phyloP scores from a whole-genome alignment of 805 yeast genomes.

The Metschnikowia bowlesiae region DNA sequence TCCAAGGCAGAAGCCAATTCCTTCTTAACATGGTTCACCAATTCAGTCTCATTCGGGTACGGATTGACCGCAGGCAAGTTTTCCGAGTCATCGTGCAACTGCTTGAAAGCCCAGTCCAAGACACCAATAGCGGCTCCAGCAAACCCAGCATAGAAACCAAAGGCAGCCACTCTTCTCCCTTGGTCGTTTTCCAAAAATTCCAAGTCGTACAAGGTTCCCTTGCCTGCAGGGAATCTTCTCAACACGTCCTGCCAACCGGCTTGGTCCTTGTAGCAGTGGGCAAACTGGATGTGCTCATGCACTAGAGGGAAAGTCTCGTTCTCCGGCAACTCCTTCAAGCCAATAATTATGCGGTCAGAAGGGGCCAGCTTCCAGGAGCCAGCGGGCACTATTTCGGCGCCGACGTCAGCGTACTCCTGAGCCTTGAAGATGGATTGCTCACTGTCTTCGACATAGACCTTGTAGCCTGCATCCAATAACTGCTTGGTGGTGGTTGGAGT shows the following conservation, averaged over 20 bases:
- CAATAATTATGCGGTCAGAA: slow-evolving; percentile 80
- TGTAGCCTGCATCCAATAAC: slow-evolving; percentile 81
- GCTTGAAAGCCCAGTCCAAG: slow-evolving; percentile 91
- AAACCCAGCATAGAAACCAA: slow-evolving; percentile 99
- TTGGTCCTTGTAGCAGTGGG: slow-evolving; percentile 97
- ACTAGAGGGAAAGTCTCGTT: slow-evolving; percentile 82
- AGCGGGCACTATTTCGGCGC: slow-evolving; percentile 84
- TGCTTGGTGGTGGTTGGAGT: slow-evolving; percentile 88
- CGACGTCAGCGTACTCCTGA: slow-evolving; percentile 72
- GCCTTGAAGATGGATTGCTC: slow-evolving; percentile 75
- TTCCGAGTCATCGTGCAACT: slow-evolving; percentile 59
- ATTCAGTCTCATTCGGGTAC: slow-evolving; percentile 70
- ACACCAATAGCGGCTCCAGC: slow-evolving; percentile 99
- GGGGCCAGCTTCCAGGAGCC: slow-evolving; percentile 96
- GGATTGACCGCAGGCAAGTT: slow-evolving; percentile 79
- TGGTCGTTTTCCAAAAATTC: slow-evolving; percentile 91
- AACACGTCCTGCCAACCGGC: slow-evolving; percentile 95
- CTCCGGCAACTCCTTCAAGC: slow-evolving; percentile 94
- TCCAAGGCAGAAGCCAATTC: slow-evolving; percentile 53
- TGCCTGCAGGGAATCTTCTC: slow-evolving; percentile 83
- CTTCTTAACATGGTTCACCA: slow-evolving; percentile 66
- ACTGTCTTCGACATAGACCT: slow-evolving; percentile 82
- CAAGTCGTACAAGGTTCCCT: slow-evolving; percentile 86
- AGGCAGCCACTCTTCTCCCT: slow-evolving; percentile 99
- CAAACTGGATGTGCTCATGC: slow-evolving; percentile 97